phyloP scores from a whole-genome alignment of 495 filamentous ascomycete genomes.

The Delitschia confertaspora region DNA sequence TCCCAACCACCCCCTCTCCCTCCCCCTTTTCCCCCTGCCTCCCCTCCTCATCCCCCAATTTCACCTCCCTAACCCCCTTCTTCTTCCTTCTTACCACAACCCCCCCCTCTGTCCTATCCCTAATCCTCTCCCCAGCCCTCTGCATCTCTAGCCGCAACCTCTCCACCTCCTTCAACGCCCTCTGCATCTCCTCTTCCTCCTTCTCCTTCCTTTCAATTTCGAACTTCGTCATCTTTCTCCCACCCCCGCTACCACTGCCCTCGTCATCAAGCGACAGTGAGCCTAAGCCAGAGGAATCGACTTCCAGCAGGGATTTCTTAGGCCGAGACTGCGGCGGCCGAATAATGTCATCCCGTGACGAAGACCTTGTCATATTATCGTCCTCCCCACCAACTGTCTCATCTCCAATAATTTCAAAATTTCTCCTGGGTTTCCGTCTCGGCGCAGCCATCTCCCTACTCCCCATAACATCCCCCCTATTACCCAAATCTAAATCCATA shows the following conservation, averaged over 20 bases:
- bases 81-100: not conserved
- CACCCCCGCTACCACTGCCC: conserved; percentile 14
- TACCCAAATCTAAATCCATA: conserved; percentile 73
- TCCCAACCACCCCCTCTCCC: conserved; percentile 29
- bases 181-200: conserved; percentile 75
- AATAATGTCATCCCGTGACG: conserved; percentile 13
- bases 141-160: conserved; percentile 82
- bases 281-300: conserved; percentile 74
- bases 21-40: conserved; percentile 26
- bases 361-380: conserved; percentile 22
- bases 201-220: conserved; percentile 47
- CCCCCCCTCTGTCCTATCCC: conserved; percentile 39
- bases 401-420: conserved; percentile 35
- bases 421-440: conserved; percentile 28
- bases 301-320: conserved; percentile 58
- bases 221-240: conserved; percentile 23
- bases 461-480: conserved; percentile 24
- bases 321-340: conserved; percentile 32
- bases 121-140: conserved; percentile 71
- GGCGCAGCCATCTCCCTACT: not conserved
- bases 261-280: conserved; percentile 49
- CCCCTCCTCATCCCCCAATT: conserved; percentile 28
- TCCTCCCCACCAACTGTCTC: conserved; percentile 31
- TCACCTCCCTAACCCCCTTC: not conserved
- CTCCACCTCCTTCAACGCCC: conserved; percentile 80